These are phyloP conservation scores for Fusarium chlamydosporum DNA, from an alignment of 2,329 filamentous ascomycete genomes.

Conservation along the genomic window DNA sequence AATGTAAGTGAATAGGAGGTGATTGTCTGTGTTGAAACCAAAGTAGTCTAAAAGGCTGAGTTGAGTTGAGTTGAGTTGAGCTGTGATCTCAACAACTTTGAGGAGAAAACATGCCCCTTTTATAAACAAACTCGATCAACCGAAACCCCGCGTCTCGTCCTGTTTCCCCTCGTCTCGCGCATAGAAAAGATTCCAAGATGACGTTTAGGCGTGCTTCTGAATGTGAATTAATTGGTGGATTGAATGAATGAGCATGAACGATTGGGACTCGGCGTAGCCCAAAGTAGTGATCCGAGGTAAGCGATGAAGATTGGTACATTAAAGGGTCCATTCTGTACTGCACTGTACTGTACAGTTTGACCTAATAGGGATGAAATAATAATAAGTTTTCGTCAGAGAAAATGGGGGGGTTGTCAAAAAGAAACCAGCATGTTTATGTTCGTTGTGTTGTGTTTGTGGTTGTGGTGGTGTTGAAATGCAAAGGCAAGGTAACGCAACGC, in stretches of 20 bases:
- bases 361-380: neutral
- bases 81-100: constrained; percentile 23
- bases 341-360: neutral
- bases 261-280: constrained; percentile 40
- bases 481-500: constrained; percentile 17
- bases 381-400: constrained; percentile 44
- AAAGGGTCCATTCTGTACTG: constrained; percentile 8
- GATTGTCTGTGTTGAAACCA: constrained; percentile 34
- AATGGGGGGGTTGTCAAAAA: constrained; percentile 42
- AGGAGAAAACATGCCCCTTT: constrained; percentile 28
- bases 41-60: constrained; percentile 5
- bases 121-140: constrained; percentile 26
- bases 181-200: constrained; percentile 39
- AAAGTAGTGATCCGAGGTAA: constrained; percentile 45
- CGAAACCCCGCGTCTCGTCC: constrained; percentile 33
- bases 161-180: constrained; percentile 34
- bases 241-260: constrained; percentile 14
- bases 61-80: constrained; percentile 27
- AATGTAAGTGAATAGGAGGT: constrained; percentile 2
- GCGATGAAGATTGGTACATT: constrained; percentile 18
- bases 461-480: constrained; percentile 30
- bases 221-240: constrained; percentile 42
- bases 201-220: constrained; percentile 40
- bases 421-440: constrained; percentile 43
- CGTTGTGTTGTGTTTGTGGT: constrained; percentile 7